Evolutionary conservation across 768 basidiomycete species (phyloP).

Genomic region (Leccinum broughii): DNA sequence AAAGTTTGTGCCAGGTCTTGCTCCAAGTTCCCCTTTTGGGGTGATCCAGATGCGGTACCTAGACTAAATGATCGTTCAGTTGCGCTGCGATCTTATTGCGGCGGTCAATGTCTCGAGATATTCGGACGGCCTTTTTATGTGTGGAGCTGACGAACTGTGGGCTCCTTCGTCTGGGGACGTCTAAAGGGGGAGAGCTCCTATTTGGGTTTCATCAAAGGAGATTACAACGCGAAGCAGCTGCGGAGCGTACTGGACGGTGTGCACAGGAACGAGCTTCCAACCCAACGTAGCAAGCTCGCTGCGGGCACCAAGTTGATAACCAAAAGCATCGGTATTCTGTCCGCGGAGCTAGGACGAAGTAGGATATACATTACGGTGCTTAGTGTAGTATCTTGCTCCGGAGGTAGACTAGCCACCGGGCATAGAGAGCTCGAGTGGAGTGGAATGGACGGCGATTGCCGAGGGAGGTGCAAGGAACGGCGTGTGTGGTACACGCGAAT

Average conservation of each 20-base stretch:
- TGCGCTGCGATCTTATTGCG: not conserved
- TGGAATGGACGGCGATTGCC: slow-evolving; percentile 19
- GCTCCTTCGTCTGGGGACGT: not conserved
- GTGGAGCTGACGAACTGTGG: not conserved
- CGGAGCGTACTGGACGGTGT: not conserved
- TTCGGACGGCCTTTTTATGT: not conserved
- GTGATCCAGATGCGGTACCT: not conserved
- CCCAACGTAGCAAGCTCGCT: slow-evolving; percentile 6
- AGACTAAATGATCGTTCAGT: not conserved
- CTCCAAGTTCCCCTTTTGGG: not conserved
- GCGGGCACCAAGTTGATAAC: not conserved
- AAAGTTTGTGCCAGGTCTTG: not conserved
- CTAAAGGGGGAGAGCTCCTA: not conserved
- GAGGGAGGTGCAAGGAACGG: slow-evolving; percentile 1
- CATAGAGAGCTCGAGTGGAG: slow-evolving; percentile 1
- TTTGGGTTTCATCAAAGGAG: not conserved
- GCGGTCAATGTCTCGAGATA: not conserved
- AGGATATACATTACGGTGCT: not conserved
- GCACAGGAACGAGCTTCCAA: slow-evolving; percentile 6
- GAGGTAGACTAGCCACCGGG: slow-evolving; percentile 1
- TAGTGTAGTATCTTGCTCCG: not conserved
- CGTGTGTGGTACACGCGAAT: not conserved
- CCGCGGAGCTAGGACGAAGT: slow-evolving; percentile 13
- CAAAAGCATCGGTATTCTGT: slow-evolving; percentile 11
- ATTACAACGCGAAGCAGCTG: not conserved